Conservation (phyloP, 148 eudicot species). For the Arbutus unedo region DNA sequence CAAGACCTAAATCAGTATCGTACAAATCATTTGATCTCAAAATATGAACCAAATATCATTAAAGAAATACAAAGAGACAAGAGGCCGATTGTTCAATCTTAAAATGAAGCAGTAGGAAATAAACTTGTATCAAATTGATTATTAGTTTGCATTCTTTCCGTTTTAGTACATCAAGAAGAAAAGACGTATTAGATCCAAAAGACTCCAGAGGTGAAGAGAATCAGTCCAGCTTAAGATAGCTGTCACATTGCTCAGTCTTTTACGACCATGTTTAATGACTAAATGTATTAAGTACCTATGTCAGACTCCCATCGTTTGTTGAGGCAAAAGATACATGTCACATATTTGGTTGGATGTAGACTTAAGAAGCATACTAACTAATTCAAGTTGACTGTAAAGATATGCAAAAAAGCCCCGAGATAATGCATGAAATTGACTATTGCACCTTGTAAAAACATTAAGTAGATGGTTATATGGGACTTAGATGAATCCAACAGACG, state of each 20-base stretch:
- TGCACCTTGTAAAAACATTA: neutral
- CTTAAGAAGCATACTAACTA: neutral
- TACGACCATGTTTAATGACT: neutral
- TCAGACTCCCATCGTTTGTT: neutral
- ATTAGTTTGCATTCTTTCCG: neutral
- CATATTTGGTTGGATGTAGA: neutral
- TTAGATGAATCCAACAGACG: neutral
- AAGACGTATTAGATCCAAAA: neutral
- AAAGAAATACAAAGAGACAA: neutral
- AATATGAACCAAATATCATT: conserved; percentile 22
- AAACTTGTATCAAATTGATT: neutral
- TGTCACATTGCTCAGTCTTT: neutral
- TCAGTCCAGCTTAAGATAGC: neutral
- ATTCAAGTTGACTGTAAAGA: neutral
- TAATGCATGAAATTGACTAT: neutral
- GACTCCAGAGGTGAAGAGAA: neutral
- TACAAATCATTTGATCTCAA: conserved; percentile 41
- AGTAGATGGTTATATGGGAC: neutral
- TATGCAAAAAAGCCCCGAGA: neutral
- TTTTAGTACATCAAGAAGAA: neutral
- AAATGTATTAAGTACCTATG: neutral
- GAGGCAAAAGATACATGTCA: neutral
- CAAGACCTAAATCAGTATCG: conserved; percentile 35
- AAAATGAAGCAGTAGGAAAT: conserved; percentile 10
- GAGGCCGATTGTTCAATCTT: conserved; percentile 9